Conservation (phyloP, 176 grass and related monocot species). For the Aegilops umbellulata region DNA sequence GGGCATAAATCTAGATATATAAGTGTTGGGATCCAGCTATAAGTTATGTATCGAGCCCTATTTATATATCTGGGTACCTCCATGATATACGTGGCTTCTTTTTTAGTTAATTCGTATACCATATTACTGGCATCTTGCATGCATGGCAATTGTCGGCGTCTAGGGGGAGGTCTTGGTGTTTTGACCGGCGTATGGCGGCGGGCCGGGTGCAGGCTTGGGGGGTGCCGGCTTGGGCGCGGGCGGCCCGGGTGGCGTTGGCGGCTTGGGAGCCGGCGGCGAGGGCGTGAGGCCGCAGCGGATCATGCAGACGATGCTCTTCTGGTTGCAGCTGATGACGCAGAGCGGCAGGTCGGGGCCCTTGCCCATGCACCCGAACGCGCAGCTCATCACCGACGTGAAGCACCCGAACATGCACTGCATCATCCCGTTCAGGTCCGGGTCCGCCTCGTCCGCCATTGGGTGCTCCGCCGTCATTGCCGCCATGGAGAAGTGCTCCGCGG, state of each 20-base stretch:
- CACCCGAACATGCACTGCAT: slow-evolving; percentile 36
- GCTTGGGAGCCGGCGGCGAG: background rate
- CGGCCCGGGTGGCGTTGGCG: slow-evolving; percentile 8
- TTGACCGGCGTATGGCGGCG: background rate
- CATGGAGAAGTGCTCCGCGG: background rate
- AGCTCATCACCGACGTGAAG: slow-evolving; percentile 35
- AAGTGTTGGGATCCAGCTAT: background rate
- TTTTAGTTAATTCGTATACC: background rate
- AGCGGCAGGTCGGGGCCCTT: slow-evolving; percentile 45
- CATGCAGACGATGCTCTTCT: slow-evolving; percentile 46
- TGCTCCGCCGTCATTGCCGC: background rate
- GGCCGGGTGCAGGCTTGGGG: slow-evolving; percentile 11
- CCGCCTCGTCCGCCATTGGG: background rate
- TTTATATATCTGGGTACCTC: background rate
- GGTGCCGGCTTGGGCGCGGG: background rate
- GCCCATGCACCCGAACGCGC: slow-evolving; percentile 42
- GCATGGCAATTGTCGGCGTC: background rate
- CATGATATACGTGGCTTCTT: background rate
- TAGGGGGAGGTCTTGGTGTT: background rate
- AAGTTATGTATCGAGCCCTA: background rate
- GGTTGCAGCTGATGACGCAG: slow-evolving; percentile 47
- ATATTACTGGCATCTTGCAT: background rate
- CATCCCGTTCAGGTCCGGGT: slow-evolving; percentile 5
- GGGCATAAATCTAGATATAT: background rate
- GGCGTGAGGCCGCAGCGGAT: slow-evolving; percentile 34